phyloP scores from a whole-genome alignment of 129 eudicot species.

The Erigeron canadensis region DNA sequence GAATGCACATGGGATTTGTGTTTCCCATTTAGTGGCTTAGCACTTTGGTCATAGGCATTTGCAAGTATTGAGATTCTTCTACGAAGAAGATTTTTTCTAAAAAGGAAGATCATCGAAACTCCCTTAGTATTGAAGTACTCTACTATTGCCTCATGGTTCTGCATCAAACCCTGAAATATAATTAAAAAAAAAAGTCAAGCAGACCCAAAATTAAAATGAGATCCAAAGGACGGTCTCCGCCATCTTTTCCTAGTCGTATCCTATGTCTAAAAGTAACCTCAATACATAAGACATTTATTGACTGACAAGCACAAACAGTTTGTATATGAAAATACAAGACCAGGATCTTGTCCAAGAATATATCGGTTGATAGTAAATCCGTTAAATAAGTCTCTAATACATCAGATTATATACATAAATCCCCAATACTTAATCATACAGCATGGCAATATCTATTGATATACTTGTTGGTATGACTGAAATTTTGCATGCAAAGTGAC shows the following conservation, averaged over 20 bases:
- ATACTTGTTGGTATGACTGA: neutral
- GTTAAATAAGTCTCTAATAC: neutral
- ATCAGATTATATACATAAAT: neutral
- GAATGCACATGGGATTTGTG: conserved; percentile 97
- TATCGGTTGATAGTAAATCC: neutral
- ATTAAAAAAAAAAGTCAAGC: neutral
- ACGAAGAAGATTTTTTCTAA: conserved; percentile 89
- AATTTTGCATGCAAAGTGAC: neutral
- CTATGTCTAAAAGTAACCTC: neutral
- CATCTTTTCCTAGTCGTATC: neutral
- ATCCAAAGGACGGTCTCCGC: neutral
- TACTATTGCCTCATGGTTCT: conserved; percentile 78
- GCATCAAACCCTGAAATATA: conserved; percentile 68
- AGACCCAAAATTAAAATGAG: neutral
- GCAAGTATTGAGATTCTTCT: conserved; percentile 89
- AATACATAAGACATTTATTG: neutral
- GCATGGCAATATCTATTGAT: neutral
- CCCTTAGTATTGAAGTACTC: conserved; percentile 71
- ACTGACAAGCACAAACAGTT: conserved; percentile 11
- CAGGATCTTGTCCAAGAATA: neutral
- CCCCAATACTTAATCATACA: neutral
- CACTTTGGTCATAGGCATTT: conserved; percentile 82
- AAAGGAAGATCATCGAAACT: conserved; percentile 77
- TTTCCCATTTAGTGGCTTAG: conserved; percentile 79
- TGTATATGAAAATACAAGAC: neutral